Evolutionary conservation across 1,139 yeast species (phyloP), one percentile per base, ranked within the genome.

Genomic region (Geotrichum klebahnii): DNA sequence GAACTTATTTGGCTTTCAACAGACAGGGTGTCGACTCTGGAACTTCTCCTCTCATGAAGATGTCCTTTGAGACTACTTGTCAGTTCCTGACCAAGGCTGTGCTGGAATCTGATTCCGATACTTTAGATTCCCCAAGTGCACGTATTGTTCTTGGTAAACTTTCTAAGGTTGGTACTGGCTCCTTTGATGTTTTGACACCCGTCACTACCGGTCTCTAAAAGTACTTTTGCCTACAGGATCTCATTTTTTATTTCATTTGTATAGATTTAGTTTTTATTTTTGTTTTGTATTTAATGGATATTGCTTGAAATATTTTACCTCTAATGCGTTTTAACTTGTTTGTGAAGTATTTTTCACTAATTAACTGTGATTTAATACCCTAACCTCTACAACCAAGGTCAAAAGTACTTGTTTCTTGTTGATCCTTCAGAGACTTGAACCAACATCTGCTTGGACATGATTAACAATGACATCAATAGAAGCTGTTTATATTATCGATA

Each of bases 11-110:
- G 67, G 96, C 99, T 24, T 94, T 94, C 76, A 90, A 89, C 72
- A 84, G 99, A 77, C 96, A 89, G 73, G 98, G 98, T 70, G 90
- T 94, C 67, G 97, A 92, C 67, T 79, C 96, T 1, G 82, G 94
- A 20, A 89, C 97, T 1, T 90, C 97, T 9, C 86, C 97, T 29
- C 87, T 94, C 74, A 84, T 89, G 92, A 94, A 94, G 77, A 94
- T 94, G 99, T 88, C 97, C 53, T 94, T 89, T 70, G 99, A 94
- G 73, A 92, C 98, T 44, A 94, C 99, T 2, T 89, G 97, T 74
- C 95, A 87, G 70, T 94, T 94, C 77, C 78, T 94, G 69, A 92
- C 97, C 50, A 88, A 88, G 74, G 96, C 98, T 10, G 97, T 94
- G 41, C 76, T 94, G 66, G 94, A 92, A 60, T 89, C 94, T 56